Percentiles rank a stretch among this genome's conserved stretches.
Conservation (phyloP, 768 basidiomycete genomes). For the Guyanaporus albipodus region DNA sequence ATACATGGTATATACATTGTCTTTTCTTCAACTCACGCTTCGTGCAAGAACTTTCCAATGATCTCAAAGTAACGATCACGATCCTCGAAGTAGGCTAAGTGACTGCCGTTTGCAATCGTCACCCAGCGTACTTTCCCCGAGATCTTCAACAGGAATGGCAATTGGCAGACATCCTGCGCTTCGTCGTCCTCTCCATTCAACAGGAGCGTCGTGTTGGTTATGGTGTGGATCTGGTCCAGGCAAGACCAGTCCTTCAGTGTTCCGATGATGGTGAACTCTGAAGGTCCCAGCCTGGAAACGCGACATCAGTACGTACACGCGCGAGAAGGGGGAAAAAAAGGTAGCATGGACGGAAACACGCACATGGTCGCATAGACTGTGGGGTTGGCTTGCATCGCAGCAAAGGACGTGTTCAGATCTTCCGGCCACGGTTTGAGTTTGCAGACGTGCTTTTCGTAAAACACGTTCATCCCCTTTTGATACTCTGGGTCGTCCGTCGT, state of each 20-base stretch:
- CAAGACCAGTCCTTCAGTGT: conserved; percentile 46
- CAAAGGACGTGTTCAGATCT: conserved; percentile 28
- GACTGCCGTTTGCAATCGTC: conserved; percentile 25
- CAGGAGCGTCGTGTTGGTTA: conserved; percentile 37
- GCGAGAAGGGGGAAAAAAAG: background rate
- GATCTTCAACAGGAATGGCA: conserved; percentile 33
- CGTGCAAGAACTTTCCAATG: conserved; percentile 13
- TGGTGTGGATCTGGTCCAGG: conserved; percentile 39
- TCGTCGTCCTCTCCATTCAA: conserved; percentile 38
- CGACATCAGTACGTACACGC: background rate
- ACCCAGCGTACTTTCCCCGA: conserved; percentile 36
- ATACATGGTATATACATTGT: too few relatives aligned
- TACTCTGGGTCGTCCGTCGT: conserved; percentile 34
- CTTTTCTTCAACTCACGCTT: background rate
- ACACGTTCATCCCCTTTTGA: conserved; percentile 24
- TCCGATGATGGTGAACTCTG: conserved; percentile 39
- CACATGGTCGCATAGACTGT: conserved; percentile 35
- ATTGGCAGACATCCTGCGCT: conserved; percentile 33
- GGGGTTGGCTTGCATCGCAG: conserved; percentile 25
- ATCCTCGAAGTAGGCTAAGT: conserved; percentile 16
- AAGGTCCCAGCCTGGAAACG: conserved; percentile 16
- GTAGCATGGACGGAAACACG: conserved; percentile 4
- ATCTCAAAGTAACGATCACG: conserved; percentile 19
- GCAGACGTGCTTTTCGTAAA: conserved; percentile 36
- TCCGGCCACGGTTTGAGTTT: conserved; percentile 33